phyloP scores from a whole-genome alignment of 352 stramenopile species.

The Globisporangium megalacanthum region DNA sequence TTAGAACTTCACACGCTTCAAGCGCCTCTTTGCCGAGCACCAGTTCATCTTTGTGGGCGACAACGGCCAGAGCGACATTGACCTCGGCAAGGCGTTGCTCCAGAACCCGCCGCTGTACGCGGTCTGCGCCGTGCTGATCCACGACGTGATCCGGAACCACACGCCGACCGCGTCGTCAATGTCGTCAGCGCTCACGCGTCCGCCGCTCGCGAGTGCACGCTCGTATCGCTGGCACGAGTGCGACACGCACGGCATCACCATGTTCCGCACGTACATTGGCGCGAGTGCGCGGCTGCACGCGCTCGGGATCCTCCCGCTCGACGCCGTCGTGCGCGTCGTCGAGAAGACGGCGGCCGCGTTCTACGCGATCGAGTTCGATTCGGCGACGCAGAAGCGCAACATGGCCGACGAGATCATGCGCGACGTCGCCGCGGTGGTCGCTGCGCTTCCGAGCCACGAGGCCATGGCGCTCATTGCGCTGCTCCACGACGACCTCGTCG shows the following conservation, averaged over 20 bases:
- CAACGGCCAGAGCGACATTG: constrained; percentile 79
- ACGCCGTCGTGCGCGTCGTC: constrained; percentile 54
- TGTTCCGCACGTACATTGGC: constrained; percentile 79
- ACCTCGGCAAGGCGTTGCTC: constrained; percentile 68
- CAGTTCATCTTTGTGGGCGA: constrained; percentile 79
- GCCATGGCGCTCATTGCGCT: constrained; percentile 38
- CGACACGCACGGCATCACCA: constrained; percentile 51
- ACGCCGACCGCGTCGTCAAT: constrained; percentile 4
- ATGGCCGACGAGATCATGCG: constrained; percentile 54
- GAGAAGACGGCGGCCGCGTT: constrained; percentile 53
- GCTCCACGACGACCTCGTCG: constrained; percentile 46
- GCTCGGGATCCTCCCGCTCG: constrained; percentile 38
- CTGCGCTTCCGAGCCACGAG: constrained; percentile 46
- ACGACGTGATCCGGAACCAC: constrained; percentile 82
- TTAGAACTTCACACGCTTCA: constrained; percentile 74
- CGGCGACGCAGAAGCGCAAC: constrained; percentile 39
- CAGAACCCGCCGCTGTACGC: constrained; percentile 41
- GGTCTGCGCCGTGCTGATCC: constrained; percentile 63
- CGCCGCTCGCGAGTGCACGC: constrained; percentile 14
- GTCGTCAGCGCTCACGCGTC: not conserved
- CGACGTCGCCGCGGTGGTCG: constrained; percentile 52
- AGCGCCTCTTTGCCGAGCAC: constrained; percentile 64
- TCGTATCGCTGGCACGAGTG: constrained; percentile 68
- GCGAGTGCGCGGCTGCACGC: constrained; percentile 52
- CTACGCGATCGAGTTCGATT: constrained; percentile 61